Evolutionary conservation across 257 asterid genomes (phyloP).

Genomic region (Solanum infundibuliforme): DNA sequence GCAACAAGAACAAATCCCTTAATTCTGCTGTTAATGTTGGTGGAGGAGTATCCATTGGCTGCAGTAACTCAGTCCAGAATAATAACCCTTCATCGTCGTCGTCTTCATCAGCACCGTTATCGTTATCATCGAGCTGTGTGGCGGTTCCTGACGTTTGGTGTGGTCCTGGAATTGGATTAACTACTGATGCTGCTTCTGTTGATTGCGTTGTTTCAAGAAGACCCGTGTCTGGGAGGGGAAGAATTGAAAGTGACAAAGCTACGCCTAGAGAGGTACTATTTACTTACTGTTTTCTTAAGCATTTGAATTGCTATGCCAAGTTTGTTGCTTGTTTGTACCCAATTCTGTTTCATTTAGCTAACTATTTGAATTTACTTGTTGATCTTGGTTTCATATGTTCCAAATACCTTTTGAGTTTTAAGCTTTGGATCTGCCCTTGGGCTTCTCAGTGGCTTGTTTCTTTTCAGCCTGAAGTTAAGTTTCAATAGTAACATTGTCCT

Average conservation of each 20-base stretch:
- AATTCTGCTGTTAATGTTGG: neutral
- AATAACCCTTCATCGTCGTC: neutral
- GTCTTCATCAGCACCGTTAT: neutral
- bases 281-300: neutral
- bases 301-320: neutral
- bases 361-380: neutral
- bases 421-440: neutral
- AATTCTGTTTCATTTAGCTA: neutral
- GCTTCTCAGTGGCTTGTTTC: neutral
- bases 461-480: neutral
- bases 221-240: constrained; percentile 44
- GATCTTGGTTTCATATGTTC: neutral
- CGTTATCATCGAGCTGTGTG: constrained; percentile 6
- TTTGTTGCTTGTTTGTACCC: neutral
- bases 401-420: neutral
- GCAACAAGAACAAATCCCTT: neutral
- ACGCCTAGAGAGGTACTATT: constrained; percentile 44
- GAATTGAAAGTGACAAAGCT: constrained; percentile 42
- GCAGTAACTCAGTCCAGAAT: neutral
- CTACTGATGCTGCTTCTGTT: constrained; percentile 71
- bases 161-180: constrained; percentile 56
- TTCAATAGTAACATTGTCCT: neutral
- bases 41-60: neutral
- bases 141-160: constrained; percentile 81
- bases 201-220: constrained; percentile 81